Percentiles rank a stretch among this genome's conserved stretches.
Conservation (phyloP, 2,329 filamentous ascomycete species). For the Xylogone sp. region DNA sequence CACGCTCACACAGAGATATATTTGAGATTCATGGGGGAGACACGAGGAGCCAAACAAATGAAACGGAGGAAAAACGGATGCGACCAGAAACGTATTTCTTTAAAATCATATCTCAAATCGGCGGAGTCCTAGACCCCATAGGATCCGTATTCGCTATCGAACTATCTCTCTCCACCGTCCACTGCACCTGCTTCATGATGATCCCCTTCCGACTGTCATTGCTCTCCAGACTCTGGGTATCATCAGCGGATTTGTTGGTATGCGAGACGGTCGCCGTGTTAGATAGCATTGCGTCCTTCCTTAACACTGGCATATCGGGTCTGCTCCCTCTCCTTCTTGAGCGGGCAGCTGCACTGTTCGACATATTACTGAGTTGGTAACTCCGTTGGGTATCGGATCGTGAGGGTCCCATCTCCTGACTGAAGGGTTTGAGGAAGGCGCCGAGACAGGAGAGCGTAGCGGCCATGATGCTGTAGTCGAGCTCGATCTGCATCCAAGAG, state of each 20-base stretch:
- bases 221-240: neutral
- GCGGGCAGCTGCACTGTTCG: neutral
- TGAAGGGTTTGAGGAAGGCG: conserved; percentile 27
- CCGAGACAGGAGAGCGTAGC: conserved; percentile 38
- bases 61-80: no score
- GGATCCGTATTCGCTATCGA: no score
- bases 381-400: neutral
- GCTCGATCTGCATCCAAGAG: conserved; percentile 35
- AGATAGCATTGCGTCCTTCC: neutral
- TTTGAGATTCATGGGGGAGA: no score
- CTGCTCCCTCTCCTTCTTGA: neutral
- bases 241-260: neutral
- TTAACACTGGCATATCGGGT: neutral
- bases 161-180: neutral
- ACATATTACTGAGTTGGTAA: neutral
- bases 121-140: no score
- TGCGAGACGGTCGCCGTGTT: neutral
- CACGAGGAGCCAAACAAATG: no score
- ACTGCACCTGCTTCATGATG: neutral
- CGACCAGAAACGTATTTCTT: no score
- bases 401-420: neutral
- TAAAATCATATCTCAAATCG: no score
- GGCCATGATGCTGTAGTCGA: conserved; percentile 35
- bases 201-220: neutral
- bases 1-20: no score